A percentile compares a stretch with the other conserved stretches of the same genome.
These are phyloP conservation scores for Candida smagusa DNA, from an alignment of 1,139 yeast species.

Conservation along the genomic window DNA sequence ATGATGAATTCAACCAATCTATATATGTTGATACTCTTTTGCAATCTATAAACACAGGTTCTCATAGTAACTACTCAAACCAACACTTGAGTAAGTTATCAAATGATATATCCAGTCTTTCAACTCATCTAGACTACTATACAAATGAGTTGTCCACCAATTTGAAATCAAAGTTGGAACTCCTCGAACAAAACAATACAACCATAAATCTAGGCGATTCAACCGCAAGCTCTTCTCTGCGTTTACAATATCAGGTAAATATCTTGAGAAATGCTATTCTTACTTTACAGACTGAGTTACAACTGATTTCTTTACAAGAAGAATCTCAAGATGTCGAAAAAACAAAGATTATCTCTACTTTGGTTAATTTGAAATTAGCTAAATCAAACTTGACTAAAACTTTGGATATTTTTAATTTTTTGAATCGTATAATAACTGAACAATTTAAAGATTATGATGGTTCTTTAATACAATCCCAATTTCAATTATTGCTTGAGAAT, in stretches of 20 bases:
- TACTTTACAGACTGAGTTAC: constrained; percentile 50
- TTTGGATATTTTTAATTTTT: constrained; percentile 36
- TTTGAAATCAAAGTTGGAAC: constrained; percentile 45
- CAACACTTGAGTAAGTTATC: constrained; percentile 21
- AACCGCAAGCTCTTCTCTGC: constrained; percentile 24
- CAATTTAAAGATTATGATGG: constrained; percentile 6
- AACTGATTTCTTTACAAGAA: constrained; percentile 16
- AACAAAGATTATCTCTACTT: constrained; percentile 25
- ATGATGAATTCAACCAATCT: constrained; percentile 35
- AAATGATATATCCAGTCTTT: constrained; percentile 34
- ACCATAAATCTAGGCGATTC: constrained; percentile 8
- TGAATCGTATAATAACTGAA: constrained; percentile 4
- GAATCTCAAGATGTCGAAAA: constrained; percentile 18
- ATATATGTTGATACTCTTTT: constrained; percentile 38
- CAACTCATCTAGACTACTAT: constrained; percentile 60
- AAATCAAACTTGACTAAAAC: constrained; percentile 46
- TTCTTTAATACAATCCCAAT: constrained; percentile 8
- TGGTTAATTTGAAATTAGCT: constrained; percentile 42
- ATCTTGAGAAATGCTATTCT: constrained; percentile 56
- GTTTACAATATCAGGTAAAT: constrained; percentile 63
- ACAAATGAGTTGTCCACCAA: constrained; percentile 54
- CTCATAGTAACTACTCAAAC: constrained; percentile 10
- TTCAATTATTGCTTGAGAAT: constrained; percentile 16
- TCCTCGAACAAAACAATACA: constrained; percentile 27
- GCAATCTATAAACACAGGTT: constrained; percentile 18